Base-by-base conservation (phyloP, 257 asterid species). In the Nicotiana knightiana region DNA sequence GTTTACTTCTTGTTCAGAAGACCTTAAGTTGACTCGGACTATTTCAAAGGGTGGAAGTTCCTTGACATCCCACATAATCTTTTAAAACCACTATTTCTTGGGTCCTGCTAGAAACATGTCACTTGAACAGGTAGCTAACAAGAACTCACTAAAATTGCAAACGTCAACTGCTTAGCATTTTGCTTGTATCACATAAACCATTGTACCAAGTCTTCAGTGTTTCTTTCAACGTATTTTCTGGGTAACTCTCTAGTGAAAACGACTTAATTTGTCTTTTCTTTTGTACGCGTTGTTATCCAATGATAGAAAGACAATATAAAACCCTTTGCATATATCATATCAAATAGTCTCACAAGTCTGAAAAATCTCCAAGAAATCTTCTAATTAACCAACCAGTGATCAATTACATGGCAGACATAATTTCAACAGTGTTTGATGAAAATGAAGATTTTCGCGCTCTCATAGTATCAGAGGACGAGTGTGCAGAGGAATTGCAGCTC, bases 371-470 rank as follows among this genome's bases (percentile, higher is more conserved):
- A 13, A 26, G 46, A 73, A 3, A 51, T 48, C 78, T 46, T 39
- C 77, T 11, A n/a, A 43, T 3, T 39, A n/a, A 70, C 33, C 17
- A 68, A 11, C 33, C 77, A 68, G 2, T 24, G 59, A 46, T 46
- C 78, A 24, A 71, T 71, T 46, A 8, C 17, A 53, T 75, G 80
- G 80, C 80, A 75, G 80, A 26, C 28, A 75, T 75, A 75, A 15
- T 51, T 51, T 28, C 62, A 15, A 15, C 24, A 5, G 59, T 6
- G 24, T 46, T 24, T 1, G 58, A 46, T 48, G 79, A 46, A 13
- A 48, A 48, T 7, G 79, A 24, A 7, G 63, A 73, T 17, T 51
- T 26, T 15, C 3, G 17, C 8, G 13, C 26, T 48, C 16, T 51
- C 26, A 3, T 13, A 13, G 16, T 53, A 53, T 53, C 17, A 57